Conservation (phyloP, 2,329 filamentous ascomycete species). For the Colletotrichum aenigma region DNA sequence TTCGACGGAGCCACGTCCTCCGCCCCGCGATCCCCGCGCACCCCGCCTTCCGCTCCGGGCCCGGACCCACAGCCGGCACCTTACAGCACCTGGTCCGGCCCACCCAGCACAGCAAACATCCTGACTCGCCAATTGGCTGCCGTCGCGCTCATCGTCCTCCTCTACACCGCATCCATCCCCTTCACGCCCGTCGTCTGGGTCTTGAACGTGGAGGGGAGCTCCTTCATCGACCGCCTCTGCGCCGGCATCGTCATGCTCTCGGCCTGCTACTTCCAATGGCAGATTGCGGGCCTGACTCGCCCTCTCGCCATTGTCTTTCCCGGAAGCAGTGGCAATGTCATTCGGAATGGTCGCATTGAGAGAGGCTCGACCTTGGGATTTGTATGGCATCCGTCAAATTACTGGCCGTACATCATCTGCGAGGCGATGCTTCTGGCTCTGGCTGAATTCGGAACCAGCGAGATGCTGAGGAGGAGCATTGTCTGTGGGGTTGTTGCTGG, state of each 20-base stretch:
- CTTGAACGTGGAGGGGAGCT: conserved; percentile 33
- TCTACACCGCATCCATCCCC: conserved; percentile 24
- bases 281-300: conserved; percentile 15
- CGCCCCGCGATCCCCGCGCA: neutral
- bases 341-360: conserved; percentile 23
- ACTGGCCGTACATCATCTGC: conserved; percentile 23
- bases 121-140: conserved; percentile 17
- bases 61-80: neutral
- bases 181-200: conserved; percentile 23
- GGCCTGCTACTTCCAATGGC: conserved; percentile 32
- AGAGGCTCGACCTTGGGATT: neutral
- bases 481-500: conserved; percentile 19
- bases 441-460: conserved; percentile 24
- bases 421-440: conserved; percentile 22
- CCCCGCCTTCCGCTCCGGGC: neutral
- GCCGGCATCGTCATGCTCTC: conserved; percentile 39
- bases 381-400: conserved; percentile 23
- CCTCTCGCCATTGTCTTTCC: conserved; percentile 19
- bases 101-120: neutral
- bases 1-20: neutral
- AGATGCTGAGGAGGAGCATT: conserved; percentile 20
- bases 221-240: conserved; percentile 49
- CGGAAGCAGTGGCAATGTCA: neutral
- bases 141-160: conserved; percentile 21
- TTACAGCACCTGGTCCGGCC: neutral